Evolutionary conservation across 768 basidiomycete genomes (phyloP), one percentile per base, ranked within the genome.

Genomic region (Lepiota brunneoincarnata): DNA sequence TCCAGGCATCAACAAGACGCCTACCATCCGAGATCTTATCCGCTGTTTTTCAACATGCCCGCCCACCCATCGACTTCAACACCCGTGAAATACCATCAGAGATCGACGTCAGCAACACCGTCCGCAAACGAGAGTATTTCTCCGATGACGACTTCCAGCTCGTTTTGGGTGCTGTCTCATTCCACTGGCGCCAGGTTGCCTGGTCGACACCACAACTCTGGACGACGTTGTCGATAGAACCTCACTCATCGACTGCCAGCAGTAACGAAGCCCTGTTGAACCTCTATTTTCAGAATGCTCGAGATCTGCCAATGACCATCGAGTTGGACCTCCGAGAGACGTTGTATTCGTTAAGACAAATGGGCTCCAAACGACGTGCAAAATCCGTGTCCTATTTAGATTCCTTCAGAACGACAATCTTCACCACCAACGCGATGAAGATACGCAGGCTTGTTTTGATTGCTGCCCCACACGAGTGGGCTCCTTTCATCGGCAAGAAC

Each of bases 151-250:
- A 46, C 2, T 53, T 51, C 21, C 49, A 51, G 17, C 26, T 51
- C 24, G 28, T 15, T 9, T 14, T 46, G 6, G 51, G 36, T 6
- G 42, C 36, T 17, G 43, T 46, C 6, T 53, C 43, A n/a, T 42
- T 41, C 11, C 31, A 10, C 14, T 52, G 51, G 51, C 40, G 51
- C 14, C 31, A 36, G 12, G 26, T 52, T 17, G 51, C 51, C 18
- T 45, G 51, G 51, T 46, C 51, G 17, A 46, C 51, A 21, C 43
- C n/a, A n/a, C 41, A 53, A 6, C 43, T 46, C 7, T 45, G 51
- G 51, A 46, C 51, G 14, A 36, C 31, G 1, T 24, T 52, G 3
- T 36, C 35, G 15, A 17, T 52, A 4, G 21, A 37, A 3, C 21
- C 36, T 26, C 14, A 26, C 21, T 21, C 35, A 3, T 6, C 14